These are phyloP conservation scores for Suhomyces sp. DNA, from an alignment of 805 yeast species.

Conservation along the genomic window DNA sequence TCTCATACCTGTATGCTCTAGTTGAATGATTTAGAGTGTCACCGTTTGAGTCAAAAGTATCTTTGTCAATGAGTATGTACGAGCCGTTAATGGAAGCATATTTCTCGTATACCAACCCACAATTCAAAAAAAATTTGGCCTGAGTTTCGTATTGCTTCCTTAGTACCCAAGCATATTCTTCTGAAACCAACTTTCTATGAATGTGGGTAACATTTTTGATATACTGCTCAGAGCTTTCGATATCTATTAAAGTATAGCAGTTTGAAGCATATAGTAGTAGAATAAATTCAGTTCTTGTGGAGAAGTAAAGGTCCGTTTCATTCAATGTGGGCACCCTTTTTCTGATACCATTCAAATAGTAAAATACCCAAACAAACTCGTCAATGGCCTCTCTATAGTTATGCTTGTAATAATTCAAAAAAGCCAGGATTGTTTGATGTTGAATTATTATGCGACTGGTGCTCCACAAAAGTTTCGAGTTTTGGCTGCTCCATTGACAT, in stretches of 20 bases:
- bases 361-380: slow-evolving; percentile 17
- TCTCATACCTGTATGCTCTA: slow-evolving; percentile 8
- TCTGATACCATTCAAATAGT: slow-evolving; percentile 10
- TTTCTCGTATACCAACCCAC: slow-evolving; percentile 22
- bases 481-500: slow-evolving; percentile 4
- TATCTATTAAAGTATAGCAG: background rate
- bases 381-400: slow-evolving; percentile 15
- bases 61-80: background rate
- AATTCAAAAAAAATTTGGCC: slow-evolving; percentile 13
- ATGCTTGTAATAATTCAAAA: slow-evolving; percentile 11
- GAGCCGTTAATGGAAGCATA: slow-evolving; percentile 11
- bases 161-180: background rate
- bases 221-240: background rate
- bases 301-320: background rate
- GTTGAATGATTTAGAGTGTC: background rate
- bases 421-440: slow-evolving; percentile 18
- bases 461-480: background rate
- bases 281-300: background rate
- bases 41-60: background rate
- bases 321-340: background rate
- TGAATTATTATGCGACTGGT: slow-evolving; percentile 11
- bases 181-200: background rate
- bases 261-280: slow-evolving; percentile 3
- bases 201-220: background rate
- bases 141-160: background rate